A percentile compares a stretch with the other conserved stretches of the same genome.
phyloP scores from a whole-genome alignment of 176 grass and related monocot genomes.

The Elymus sibiricus region DNA sequence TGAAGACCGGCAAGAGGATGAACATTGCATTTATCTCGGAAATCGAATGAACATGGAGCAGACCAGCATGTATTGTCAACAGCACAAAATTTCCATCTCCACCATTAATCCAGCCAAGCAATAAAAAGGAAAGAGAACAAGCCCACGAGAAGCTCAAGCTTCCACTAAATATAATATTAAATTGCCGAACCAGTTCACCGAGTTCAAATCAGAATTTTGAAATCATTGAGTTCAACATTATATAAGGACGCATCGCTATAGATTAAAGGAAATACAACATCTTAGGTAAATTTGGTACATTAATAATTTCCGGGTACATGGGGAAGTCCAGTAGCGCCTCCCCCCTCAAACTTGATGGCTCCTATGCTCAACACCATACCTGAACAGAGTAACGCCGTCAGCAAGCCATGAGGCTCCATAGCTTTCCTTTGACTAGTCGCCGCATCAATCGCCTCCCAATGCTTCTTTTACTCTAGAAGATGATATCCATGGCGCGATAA shows the following conservation, averaged over 20 bases:
- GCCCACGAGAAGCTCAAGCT: not conserved
- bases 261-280: constrained; percentile 49
- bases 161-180: constrained; percentile 28
- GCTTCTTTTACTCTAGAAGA: constrained; percentile 31
- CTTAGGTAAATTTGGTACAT: constrained; percentile 48
- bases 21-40: not conserved
- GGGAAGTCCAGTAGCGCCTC: constrained; percentile 26
- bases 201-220: constrained; percentile 35
- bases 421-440: constrained; percentile 24
- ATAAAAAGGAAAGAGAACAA: not conserved
- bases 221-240: constrained; percentile 40
- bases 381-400: constrained; percentile 29
- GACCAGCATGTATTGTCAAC: constrained; percentile 8
- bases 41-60: not conserved
- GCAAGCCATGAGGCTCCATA: constrained; percentile 31
- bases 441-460: constrained; percentile 27
- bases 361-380: constrained; percentile 23
- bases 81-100: not conserved
- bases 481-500: constrained; percentile 28
- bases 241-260: constrained; percentile 37
- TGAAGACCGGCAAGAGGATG: not conserved
- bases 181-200: not conserved
- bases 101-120: constrained; percentile 12
- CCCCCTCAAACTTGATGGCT: constrained; percentile 32
- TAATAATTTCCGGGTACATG: constrained; percentile 39